Base-by-base conservation (phyloP, 495 filamentous ascomycete species). In the Neurospora sp. region DNA sequence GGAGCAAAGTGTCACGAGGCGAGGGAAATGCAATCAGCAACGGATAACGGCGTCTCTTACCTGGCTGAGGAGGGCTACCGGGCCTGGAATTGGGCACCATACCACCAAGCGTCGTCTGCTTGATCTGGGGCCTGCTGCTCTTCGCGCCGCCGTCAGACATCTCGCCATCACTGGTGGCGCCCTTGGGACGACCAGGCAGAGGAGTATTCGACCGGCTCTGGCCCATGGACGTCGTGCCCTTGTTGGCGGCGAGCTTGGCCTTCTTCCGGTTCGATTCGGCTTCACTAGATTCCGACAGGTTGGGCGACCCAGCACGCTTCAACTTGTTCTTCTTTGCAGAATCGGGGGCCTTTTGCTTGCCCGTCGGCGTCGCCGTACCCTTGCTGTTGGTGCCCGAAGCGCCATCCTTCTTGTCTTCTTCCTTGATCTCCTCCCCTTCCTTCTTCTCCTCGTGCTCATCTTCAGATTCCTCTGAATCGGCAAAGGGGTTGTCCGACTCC, bases 191-290 rank as follows among this genome's bases (percentile, higher is more conserved):
- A 38, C 88, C 90, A 18, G 83, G 83, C 14, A 90, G 82, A 72
- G 90, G 87, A 8, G 89, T 87, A 18, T 83, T 84, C 18, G 84
- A 82, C 11, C 85, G 84, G 68, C 82, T 82, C 2, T 81, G 76
- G 69, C 83, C 84, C 35, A 81, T 69, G 6, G 87, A 83, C 7
- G 85, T 79, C 44, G 78, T 76, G n/a, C 76, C 77, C 73, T 89
- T 86, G 71, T 88, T 89, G 78, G 90, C 93, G 14, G 53, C 22
- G 8, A 66, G 53, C 83, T 96, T 97, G 46, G 87, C 85, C 87
- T 97, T 97, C 85, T 97, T 97, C 53, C 92, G 92, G 31, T 89
- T 88, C 1, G 91, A 92, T 78, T 99, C 96, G 74, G 92, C 94
- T 69, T 94, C 96, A 82, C 93, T 96, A 20, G 92, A 91, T 77